Percentiles rank a stretch among this genome's conserved stretches.
Evolutionary conservation across 441 rosid genomes (phyloP).

Genomic region (Viola pubescens): DNA sequence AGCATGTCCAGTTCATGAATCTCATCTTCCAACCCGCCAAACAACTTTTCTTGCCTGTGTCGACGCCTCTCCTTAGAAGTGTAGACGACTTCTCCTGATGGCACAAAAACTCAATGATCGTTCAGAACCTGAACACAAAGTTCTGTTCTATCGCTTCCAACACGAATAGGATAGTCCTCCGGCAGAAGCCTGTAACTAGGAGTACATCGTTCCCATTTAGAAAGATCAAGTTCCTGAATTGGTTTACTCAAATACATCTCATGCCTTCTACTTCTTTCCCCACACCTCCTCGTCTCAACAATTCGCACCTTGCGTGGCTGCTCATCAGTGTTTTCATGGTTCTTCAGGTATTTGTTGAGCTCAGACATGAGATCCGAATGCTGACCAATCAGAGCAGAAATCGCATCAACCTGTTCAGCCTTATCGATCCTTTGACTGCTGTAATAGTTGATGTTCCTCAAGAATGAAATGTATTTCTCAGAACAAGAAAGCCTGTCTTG

Average conservation of each 20-base stretch:
- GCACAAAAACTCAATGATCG: no score
- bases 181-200: slow-evolving; percentile 90
- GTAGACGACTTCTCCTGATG: no score
- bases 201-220: slow-evolving; percentile 69
- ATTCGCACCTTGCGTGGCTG: background rate
- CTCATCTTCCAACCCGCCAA: no score
- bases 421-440: background rate
- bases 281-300: background rate
- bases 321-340: background rate
- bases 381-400: background rate
- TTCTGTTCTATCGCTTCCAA: no score
- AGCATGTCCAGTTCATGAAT: no score
- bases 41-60: no score
- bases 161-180: slow-evolving; percentile 23
- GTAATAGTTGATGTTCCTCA: background rate
- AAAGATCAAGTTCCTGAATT: slow-evolving; percentile 84
- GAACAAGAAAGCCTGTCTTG: background rate
- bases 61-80: no score
- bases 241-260: slow-evolving; percentile 26
- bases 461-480: background rate
- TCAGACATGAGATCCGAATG: background rate
- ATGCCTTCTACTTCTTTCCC: background rate
- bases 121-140: no score
- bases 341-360: background rate
- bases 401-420: background rate